These are phyloP conservation scores for Annulohypoxylon stygium DNA, from an alignment of 495 filamentous ascomycete genomes.

Conservation along the genomic window DNA sequence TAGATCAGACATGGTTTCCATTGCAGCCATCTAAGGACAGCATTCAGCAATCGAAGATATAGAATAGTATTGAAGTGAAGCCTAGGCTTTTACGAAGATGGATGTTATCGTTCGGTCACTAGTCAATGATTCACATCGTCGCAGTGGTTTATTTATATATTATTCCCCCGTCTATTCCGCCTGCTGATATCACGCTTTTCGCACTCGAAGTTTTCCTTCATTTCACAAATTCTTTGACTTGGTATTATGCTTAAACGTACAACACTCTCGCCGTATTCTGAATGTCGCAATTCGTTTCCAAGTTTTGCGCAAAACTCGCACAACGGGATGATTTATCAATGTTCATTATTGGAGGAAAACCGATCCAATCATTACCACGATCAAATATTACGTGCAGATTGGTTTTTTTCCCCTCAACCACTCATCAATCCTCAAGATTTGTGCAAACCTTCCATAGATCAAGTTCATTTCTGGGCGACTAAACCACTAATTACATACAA, in stretches of 20 bases:
- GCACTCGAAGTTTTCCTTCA: not conserved
- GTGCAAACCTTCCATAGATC: no score
- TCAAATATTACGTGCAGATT: no score
- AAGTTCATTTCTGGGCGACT: no score
- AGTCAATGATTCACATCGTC: not conserved
- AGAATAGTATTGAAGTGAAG: no score
- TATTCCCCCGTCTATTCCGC: not conserved
- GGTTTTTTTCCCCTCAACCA: no score
- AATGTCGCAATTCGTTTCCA: not conserved
- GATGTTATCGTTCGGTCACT: not conserved
- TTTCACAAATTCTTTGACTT: not conserved
- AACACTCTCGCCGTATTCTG: not conserved
- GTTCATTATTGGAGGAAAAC: not conserved
- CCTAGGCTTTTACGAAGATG: not conserved
- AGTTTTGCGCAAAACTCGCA: slow-evolving; percentile 1
- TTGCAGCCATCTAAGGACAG: no score
- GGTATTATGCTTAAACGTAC: not conserved
- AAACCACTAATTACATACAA: no score
- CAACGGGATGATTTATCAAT: not conserved
- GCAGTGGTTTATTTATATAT: not conserved
- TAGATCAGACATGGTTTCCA: not conserved
- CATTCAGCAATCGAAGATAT: no score
- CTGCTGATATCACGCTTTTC: not conserved
- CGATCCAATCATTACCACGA: not conserved
- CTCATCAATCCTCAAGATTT: no score